Conservation (phyloP, 768 basidiomycete species). For the Collybiopsis confluens region DNA sequence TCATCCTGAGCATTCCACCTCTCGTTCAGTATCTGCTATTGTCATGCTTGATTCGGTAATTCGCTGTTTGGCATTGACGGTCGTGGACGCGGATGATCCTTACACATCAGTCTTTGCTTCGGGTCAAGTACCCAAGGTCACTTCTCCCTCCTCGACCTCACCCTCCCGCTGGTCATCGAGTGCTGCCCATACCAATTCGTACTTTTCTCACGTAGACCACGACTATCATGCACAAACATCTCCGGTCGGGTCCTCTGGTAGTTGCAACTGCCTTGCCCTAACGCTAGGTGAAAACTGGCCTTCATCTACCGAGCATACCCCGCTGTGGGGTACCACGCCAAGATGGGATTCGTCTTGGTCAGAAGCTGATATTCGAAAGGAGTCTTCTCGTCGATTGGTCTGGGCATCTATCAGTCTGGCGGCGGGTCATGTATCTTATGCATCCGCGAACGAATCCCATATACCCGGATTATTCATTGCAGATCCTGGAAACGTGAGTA, state of each 20-base stretch:
- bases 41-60: constrained; percentile 66
- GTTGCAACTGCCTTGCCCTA: constrained; percentile 45
- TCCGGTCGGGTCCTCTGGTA: constrained; percentile 18
- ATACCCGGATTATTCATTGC: constrained; percentile 51
- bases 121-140: constrained; percentile 46
- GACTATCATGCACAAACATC: constrained; percentile 11
- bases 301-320: constrained; percentile 46
- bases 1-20: constrained; percentile 54
- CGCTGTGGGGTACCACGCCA: constrained; percentile 60
- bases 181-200: neutral
- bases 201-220: constrained; percentile 1
- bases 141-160: constrained; percentile 8
- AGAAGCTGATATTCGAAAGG: constrained; percentile 63
- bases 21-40: constrained; percentile 54
- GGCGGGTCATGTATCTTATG: constrained; percentile 62
- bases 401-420: constrained; percentile 67
- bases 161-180: neutral
- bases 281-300: constrained; percentile 52
- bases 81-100: constrained; percentile 56
- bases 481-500: constrained; percentile 63
- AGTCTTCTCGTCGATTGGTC: constrained; percentile 67
- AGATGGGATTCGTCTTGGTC: constrained; percentile 58
- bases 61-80: constrained; percentile 52
- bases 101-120: constrained; percentile 44
- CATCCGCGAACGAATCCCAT: constrained; percentile 35